Evolutionary conservation across 202 grass and related monocot species (phyloP).

Genomic region (Eragrostis tef): DNA sequence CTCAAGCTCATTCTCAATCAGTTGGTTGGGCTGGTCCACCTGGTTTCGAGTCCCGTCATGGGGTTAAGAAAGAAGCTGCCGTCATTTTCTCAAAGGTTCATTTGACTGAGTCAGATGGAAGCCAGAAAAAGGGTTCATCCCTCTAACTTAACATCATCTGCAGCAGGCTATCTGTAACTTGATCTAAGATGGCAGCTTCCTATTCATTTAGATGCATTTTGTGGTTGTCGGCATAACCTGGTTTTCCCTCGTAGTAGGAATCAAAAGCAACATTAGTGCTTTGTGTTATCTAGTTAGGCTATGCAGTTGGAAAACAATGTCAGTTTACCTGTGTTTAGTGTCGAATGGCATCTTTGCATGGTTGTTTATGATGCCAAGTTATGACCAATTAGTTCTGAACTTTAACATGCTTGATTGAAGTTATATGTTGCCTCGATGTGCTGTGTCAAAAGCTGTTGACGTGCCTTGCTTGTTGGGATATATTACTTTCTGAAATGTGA

Average conservation of each 20-base stretch:
- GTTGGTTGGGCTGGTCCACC: conserved; percentile 27
- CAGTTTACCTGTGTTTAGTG: neutral
- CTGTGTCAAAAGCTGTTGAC: neutral
- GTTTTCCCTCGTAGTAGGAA: conserved; percentile 5
- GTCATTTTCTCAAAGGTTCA: conserved; percentile 34
- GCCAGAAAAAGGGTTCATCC: neutral
- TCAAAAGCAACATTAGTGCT: neutral
- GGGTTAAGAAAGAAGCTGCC: conserved; percentile 30
- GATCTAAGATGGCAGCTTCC: conserved; percentile 3
- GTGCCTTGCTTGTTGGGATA: conserved; percentile 2
- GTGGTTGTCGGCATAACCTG: neutral
- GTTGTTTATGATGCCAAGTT: conserved; percentile 24
- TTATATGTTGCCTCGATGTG: conserved; percentile 19
- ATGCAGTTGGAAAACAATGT: conserved; percentile 1
- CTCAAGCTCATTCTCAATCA: conserved; percentile 14
- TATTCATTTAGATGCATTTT: neutral
- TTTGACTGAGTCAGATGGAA: neutral
- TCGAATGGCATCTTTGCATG: conserved; percentile 14
- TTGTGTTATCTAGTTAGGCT: neutral
- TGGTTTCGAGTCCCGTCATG: conserved; percentile 37
- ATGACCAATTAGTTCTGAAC: neutral
- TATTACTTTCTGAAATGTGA: conserved; percentile 21
- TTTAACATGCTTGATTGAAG: neutral
- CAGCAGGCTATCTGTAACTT: neutral
- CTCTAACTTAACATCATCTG: conserved; percentile 32